Conservation (phyloP, 2,329 filamentous ascomycete genomes). For the Sporothrix mexicana region DNA sequence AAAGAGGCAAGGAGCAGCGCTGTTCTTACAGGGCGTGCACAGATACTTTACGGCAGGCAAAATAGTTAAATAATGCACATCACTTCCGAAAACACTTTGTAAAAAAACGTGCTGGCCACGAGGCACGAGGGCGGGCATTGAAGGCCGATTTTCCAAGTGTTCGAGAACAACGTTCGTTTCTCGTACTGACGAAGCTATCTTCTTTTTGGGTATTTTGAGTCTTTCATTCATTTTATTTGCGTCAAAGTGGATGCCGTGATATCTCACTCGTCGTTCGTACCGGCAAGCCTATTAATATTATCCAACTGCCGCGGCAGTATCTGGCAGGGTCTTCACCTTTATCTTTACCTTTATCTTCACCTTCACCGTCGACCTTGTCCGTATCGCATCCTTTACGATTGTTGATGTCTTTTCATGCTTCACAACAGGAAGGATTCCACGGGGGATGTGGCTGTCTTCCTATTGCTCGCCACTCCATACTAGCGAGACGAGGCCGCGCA, state of each 20-base stretch:
- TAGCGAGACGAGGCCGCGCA: slow-evolving; percentile 6
- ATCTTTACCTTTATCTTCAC: neutral
- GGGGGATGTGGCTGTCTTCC: neutral
- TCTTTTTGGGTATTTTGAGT: neutral
- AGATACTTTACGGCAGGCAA: neutral
- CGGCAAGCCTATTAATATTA: too few species aligned
- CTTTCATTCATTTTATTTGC: neutral
- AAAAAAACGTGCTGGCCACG: neutral
- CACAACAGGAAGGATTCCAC: neutral
- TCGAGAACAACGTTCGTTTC: neutral
- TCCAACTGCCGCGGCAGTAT: neutral
- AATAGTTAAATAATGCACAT: too few species aligned
- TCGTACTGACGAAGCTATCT: neutral
- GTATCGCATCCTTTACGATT: neutral
- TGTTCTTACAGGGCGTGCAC: neutral
- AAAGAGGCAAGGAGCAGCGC: neutral
- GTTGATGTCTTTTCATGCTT: neutral
- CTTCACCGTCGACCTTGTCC: neutral
- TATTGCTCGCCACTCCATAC: neutral
- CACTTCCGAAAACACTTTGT: neutral
- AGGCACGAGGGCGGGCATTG: slow-evolving; percentile 1
- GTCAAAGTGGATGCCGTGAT: neutral
- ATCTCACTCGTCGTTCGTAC: neutral
- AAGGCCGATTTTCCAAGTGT: neutral
- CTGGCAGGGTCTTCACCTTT: neutral